Percentiles rank a stretch among this genome's conserved stretches.
Conservation (phyloP, 441 rosid species). For the Erysimum pusillum region DNA sequence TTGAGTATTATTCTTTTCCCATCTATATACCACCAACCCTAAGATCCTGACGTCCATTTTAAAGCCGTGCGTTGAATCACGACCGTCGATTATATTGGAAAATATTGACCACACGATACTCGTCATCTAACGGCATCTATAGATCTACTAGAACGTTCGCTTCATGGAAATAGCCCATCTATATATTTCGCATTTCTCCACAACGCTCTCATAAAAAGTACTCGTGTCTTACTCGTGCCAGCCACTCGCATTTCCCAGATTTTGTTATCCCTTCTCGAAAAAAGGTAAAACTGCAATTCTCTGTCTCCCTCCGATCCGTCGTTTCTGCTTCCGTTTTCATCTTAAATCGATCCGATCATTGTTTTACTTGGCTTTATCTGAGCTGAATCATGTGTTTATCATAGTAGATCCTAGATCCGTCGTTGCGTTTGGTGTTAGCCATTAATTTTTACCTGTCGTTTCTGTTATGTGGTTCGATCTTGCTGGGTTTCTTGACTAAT, state of each 20-base stretch:
- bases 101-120: constrained; percentile 55
- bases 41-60: constrained; percentile 46
- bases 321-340: constrained; percentile 6
- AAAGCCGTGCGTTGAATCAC: constrained; percentile 18
- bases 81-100: constrained; percentile 34
- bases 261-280: constrained; percentile 28
- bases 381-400: constrained; percentile 25
- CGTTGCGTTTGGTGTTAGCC: background rate
- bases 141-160: constrained; percentile 53
- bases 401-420: constrained; percentile 27
- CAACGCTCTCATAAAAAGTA: background rate
- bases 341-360: constrained; percentile 4
- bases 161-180: constrained; percentile 43
- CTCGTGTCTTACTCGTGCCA: constrained; percentile 68
- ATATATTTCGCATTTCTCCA: constrained; percentile 33
- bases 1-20: constrained; percentile 30
- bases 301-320: constrained; percentile 14
- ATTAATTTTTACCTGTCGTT: background rate
- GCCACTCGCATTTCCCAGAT: constrained; percentile 27
- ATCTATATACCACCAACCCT: constrained; percentile 13
- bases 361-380: constrained; percentile 34
- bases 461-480: constrained; percentile 18
- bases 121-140: constrained; percentile 52
- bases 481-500: background rate
- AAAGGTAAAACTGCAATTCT: constrained; percentile 19